Evolutionary conservation across 2,329 filamentous ascomycete species (phyloP).

Genomic region (Fusarium tupiense): DNA sequence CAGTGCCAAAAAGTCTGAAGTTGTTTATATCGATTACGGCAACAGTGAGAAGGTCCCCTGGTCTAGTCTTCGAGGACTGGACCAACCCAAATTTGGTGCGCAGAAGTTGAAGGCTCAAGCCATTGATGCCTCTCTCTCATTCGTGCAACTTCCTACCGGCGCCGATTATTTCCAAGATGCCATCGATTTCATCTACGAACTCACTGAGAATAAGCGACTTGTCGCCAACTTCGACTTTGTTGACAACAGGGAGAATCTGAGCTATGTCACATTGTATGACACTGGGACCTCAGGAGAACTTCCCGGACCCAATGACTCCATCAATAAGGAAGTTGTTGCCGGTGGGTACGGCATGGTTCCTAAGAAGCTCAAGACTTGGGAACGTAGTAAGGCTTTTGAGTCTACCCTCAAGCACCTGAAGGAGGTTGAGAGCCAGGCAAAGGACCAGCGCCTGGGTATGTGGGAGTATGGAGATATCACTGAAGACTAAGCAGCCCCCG

Average conservation of each 20-base stretch:
- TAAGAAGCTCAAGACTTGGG: constrained; percentile 91
- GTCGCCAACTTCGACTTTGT: constrained; percentile 92
- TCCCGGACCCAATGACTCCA: constrained; percentile 73
- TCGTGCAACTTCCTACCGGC: constrained; percentile 86
- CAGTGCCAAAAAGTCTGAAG: constrained; percentile 85
- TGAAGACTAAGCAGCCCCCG: constrained; percentile 71
- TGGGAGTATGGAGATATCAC: constrained; percentile 99
- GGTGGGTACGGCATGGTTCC: constrained; percentile 92
- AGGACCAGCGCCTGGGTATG: constrained; percentile 83
- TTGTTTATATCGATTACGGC: constrained; percentile 95
- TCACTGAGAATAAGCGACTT: constrained; percentile 78
- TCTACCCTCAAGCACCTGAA: constrained; percentile 77
- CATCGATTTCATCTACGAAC: constrained; percentile 76
- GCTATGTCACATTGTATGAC: constrained; percentile 91
- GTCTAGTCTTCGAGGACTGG: constrained; percentile 83
- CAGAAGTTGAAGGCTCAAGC: constrained; percentile 90
- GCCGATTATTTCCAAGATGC: constrained; percentile 87
- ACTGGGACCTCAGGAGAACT: constrained; percentile 68
- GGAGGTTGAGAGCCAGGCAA: constrained; percentile 80
- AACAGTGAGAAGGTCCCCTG: constrained; percentile 92
- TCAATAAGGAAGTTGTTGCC: constrained; percentile 88
- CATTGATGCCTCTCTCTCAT: constrained; percentile 84
- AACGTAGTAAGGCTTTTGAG: constrained; percentile 75
- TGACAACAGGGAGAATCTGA: constrained; percentile 78
- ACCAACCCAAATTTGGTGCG: constrained; percentile 79